Base-by-base conservation (phyloP, 495 filamentous ascomycete species). In the Hypoxylon cercidicola region DNA sequence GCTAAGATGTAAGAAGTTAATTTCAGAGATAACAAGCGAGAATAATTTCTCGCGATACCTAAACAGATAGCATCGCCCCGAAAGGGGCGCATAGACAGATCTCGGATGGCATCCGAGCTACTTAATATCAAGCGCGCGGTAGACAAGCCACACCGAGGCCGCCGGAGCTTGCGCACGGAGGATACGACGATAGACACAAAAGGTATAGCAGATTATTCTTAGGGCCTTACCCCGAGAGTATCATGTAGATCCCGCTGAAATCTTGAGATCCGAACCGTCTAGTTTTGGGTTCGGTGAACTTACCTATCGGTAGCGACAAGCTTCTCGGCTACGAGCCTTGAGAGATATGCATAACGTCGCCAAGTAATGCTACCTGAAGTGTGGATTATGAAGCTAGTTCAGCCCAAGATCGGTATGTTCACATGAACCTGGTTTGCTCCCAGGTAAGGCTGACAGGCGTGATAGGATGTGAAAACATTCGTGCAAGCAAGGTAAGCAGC, bases 371-470 rank as follows among this genome's bases (percentile, higher is more conserved):
- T 35, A 68, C 59, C 15, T 19, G 23, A 46, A 32, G 32, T n/a
- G 64, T 68, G 52, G 58, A 55, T 45, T 57, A 39, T 44, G 25
- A 34, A 40, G 35, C 40, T 25, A 41, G 55, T 53, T 55, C 66
- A 61, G 66, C 55, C 55, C 60, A 61, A 56, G 20, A 45, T 41
- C 35, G 28, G 37, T 49, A 60, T 57, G 37, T 7, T 1, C 39
- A 57, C 45, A 61, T 64, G 56, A 52, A 41, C 40, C 39, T 32
- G 18, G 48, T 50, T 43, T 60, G 45, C 48, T 60, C 21, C 43
- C 11, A 19, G 65, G 55, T 61, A 69, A 62, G 66, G 66, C 66
- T 69, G 66, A 69, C 66, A 56, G 44, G 50, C 28, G 19, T 39
- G 34, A 64, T 57, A 64, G 55, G 61, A 43, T 55, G 40, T 52